Conservation (phyloP, 2,329 filamentous ascomycete species). For the Malbranchea cinnamomea region DNA sequence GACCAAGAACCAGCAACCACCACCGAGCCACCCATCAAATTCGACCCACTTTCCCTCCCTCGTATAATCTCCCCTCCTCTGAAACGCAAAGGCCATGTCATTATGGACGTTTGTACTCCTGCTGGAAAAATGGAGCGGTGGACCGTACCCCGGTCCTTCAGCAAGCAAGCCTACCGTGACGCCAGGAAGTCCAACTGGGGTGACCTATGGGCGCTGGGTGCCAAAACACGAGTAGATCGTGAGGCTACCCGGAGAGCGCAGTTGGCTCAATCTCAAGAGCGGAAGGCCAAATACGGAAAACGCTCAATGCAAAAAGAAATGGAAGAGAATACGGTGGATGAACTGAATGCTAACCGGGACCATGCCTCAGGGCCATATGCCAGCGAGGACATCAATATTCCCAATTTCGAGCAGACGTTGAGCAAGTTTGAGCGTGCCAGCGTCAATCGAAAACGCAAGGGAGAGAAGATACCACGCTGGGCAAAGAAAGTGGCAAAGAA, state of each 20-base stretch:
- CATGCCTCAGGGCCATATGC: neutral
- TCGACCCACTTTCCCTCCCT: conserved; percentile 55
- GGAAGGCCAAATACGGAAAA: conserved; percentile 14
- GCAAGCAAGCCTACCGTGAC: conserved; percentile 73
- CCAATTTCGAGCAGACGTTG: conserved; percentile 6
- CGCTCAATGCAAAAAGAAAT: neutral
- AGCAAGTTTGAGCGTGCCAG: conserved; percentile 8
- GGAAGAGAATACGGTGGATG: conserved; percentile 9
- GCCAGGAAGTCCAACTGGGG: conserved; percentile 85
- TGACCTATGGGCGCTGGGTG: conserved; percentile 87
- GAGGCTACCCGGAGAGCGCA: conserved; percentile 44
- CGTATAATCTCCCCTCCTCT: conserved; percentile 65
- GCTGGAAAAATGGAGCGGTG: conserved; percentile 77
- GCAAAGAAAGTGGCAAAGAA: conserved; percentile 31
- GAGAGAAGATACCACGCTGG: conserved; percentile 24
- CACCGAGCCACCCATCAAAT: conserved; percentile 10
- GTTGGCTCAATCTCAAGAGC: conserved; percentile 27
- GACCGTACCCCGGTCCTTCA: conserved; percentile 74
- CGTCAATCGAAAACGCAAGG: conserved; percentile 17
- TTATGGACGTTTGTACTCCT: conserved; percentile 80
- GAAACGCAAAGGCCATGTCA: conserved; percentile 78
- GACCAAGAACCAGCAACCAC: conserved; percentile 7
- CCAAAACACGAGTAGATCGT: conserved; percentile 62
- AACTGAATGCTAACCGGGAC: conserved; percentile 1
- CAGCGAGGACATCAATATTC: conserved; percentile 5